Evolutionary conservation across 1,139 yeast species (phyloP), one percentile per base, ranked within the genome.

Genomic region (Lodderomyces oxycetoniae): DNA sequence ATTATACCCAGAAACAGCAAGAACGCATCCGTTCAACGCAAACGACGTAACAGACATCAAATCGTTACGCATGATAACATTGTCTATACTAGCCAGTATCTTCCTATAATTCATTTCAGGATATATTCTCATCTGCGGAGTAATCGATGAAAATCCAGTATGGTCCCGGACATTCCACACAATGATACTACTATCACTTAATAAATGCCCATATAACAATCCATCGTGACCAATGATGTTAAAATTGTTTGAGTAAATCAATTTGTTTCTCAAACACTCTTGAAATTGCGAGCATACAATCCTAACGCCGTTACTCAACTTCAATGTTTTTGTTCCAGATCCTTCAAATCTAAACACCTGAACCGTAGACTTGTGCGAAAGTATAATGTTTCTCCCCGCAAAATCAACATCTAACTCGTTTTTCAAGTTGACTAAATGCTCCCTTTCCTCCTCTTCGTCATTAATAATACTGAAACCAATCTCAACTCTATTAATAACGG

Each of bases 1-100:
- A 43, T 78, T 71, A 45, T 69, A 71, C 2, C 85, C 83, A 0
- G 84, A 83, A 2, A 79, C 62, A 1, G 78, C 63, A 5, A 81
- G 57, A 3, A 81, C 69, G 42, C 61, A 33, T 55, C 74, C 46
- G 59, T 64, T 47, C 50, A 71, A 33, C 38, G 66, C 56, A 51
- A 67, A 38, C 41, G 64, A 42, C 38, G 67, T 44, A 32, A 52
- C 35, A 4, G 43, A 33, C n/a, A 38, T 35, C 15, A 43, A 27
- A 17, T 37, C 35, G 7, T 34, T 29, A 2, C 33, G 28, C 4
- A 16, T 11, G 2, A 43, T 36, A 0, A 40, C 34, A 26, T 37
- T 22, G 26, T 38, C 22, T 10, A 43, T 39, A 10, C 29, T 41
- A 3, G 50, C 50, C 6, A 50, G 46, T 24, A 47, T 37, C 42